A percentile compares a stretch with the other conserved stretches of the same genome.
Conservation (phyloP, 1,139 yeast species). For the Geotrichum citri-aurantii region DNA sequence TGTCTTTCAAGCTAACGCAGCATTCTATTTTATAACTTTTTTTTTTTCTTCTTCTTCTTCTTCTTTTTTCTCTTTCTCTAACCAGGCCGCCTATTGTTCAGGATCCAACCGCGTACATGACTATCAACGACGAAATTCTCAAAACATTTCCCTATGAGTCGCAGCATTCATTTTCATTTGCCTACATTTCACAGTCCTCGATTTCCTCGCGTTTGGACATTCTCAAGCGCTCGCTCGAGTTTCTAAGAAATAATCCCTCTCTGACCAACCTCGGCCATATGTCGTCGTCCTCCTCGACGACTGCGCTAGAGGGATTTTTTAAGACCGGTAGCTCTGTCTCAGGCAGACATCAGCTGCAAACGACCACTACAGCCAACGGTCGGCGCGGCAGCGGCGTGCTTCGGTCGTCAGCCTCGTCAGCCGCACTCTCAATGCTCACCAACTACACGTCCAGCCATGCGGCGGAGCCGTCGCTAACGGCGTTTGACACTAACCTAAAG, state of each 20-base stretch:
- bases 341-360: constrained; percentile 2
- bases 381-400: constrained; percentile 14
- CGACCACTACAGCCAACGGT: not conserved
- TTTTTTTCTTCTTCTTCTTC: no score
- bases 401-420: constrained; percentile 28
- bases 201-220: constrained; percentile 70
- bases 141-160: constrained; percentile 66
- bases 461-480: constrained; percentile 18
- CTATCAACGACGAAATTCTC: constrained; percentile 14
- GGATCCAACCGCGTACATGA: not conserved
- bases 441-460: constrained; percentile 20
- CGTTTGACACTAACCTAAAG: constrained; percentile 23
- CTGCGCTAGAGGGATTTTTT: constrained; percentile 19
- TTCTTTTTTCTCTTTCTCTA: not conserved
- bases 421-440: constrained; percentile 28
- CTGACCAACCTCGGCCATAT: constrained; percentile 15
- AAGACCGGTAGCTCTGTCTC: not conserved
- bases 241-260: constrained; percentile 51
- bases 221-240: constrained; percentile 67
- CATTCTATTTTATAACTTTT: no score
- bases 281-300: constrained; percentile 17
- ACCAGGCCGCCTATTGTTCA: not conserved
- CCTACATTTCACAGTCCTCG: constrained; percentile 75
- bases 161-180: constrained; percentile 79
- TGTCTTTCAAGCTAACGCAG: not conserved